Evolutionary conservation across 306 rosid genomes (phyloP), one percentile per base, ranked within the genome.

Genomic region (Adenanthera pavonina): DNA sequence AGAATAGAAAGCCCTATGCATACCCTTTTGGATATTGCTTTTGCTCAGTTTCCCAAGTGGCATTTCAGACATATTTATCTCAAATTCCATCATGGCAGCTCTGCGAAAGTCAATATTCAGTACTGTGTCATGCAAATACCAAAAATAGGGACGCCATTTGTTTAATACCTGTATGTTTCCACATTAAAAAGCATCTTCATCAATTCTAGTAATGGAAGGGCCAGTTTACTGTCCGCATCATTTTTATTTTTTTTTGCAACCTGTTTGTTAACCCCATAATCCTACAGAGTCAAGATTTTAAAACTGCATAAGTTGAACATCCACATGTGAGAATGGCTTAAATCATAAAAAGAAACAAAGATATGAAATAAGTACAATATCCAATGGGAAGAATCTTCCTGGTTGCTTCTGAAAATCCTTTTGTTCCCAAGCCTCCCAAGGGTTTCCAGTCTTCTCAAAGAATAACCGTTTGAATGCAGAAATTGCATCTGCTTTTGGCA

Each of bases 341-440:
- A 49, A 38, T 46, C 70, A 80, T 69, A 54, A 35, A 54, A 66
- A 78, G 69, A 83, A 69, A 56, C 20, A n/a, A 75, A 19, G 43
- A 52, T 47, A 81, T 61, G 51, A 56, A 36, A 64, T 40, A 68
- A 80, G 78, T 93, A 95, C 99, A 67, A 95, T 93, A 72, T 93
- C 99, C 91, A 95, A 82, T 25, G 99, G 99, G 84, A 93, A 95
- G 85, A 95, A 95, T 91, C 89, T 87, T 81, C 99, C 99, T 66
- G 99, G 98, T 84, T 92, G 93, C 90, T 95, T 95, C 87, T 89
- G 89, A 81, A 95, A 92, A 56, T 88, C 87, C 87, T 85, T 87
- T 83, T 83, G 85, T 79, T 90, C 97, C 99, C 99, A 95, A n/a
- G 99, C 97, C 88, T 95, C 99, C 99, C 97, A 95, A 57, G 96